Evolutionary conservation across 345 rosid species (phyloP).

Genomic region (Eucalyptus pauciflora): DNA sequence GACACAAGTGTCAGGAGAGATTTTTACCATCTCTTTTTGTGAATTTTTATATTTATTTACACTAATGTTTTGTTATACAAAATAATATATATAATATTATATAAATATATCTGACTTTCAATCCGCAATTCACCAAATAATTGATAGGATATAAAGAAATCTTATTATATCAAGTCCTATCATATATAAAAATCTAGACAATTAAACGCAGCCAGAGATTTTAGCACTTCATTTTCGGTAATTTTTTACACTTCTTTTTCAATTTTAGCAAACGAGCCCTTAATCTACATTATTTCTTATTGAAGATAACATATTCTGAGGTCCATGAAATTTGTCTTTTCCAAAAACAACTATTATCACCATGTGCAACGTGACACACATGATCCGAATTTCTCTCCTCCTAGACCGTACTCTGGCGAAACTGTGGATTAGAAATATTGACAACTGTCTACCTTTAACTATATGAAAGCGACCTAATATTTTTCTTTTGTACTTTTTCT

Average conservation of each 20-base stretch:
- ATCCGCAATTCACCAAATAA: fast-evolving
- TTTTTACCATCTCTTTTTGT: fast-evolving
- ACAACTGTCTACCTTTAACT: background rate
- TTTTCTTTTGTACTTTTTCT: too few species aligned
- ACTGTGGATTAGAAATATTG: background rate
- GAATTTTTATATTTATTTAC: too few species aligned
- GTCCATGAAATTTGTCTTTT: background rate
- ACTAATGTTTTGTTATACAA: too few species aligned
- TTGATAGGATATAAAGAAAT: too few species aligned
- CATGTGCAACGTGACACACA: background rate
- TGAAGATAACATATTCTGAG: background rate
- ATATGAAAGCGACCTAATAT: background rate
- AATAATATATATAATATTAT: too few species aligned
- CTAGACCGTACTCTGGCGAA: background rate
- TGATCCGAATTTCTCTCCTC: background rate
- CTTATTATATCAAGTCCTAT: too few species aligned
- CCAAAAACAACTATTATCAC: background rate
- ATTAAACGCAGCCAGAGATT: background rate
- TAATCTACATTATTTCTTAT: background rate
- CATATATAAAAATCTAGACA: too few species aligned
- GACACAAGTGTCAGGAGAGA: too few species aligned
- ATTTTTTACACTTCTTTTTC: background rate
- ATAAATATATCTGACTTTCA: too few species aligned
- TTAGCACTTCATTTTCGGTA: background rate
- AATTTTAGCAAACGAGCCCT: background rate